Evolutionary conservation across 2,329 filamentous ascomycete genomes (phyloP).

Genomic region (Pyrenochaeta sp.): DNA sequence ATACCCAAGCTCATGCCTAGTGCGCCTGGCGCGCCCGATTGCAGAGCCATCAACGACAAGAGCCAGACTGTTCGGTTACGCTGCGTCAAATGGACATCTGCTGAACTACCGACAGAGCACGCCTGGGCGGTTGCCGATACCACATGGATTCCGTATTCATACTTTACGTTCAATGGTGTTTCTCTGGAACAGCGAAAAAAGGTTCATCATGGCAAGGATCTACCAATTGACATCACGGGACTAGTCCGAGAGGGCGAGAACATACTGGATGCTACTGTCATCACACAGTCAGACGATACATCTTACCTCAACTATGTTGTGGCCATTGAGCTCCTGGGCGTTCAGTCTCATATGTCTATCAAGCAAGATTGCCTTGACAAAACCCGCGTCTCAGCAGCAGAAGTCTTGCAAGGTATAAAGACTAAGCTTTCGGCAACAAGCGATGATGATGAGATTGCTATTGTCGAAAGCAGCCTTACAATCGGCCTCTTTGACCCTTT

Average conservation of each 20-base stretch:
- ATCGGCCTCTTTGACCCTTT: slow-evolving; percentile 60
- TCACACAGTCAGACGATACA: slow-evolving; percentile 41
- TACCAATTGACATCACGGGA: slow-evolving; percentile 77
- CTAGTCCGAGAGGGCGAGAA: slow-evolving; percentile 69
- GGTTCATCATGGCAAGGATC: slow-evolving; percentile 75
- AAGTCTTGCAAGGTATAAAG: slow-evolving; percentile 68
- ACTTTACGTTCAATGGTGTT: slow-evolving; percentile 71
- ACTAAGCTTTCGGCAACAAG: slow-evolving; percentile 51
- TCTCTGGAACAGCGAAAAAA: slow-evolving; percentile 69
- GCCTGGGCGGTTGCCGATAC: slow-evolving; percentile 72
- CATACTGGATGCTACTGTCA: slow-evolving; percentile 59
- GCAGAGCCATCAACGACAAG: slow-evolving; percentile 56
- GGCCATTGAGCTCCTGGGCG: slow-evolving; percentile 74
- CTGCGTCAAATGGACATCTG: slow-evolving; percentile 61
- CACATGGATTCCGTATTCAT: slow-evolving; percentile 74
- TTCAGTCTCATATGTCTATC: slow-evolving; percentile 55
- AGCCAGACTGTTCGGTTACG: slow-evolving; percentile 74
- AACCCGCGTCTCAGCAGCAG: slow-evolving; percentile 51
- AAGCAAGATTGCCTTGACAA: slow-evolving; percentile 31
- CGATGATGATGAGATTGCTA: slow-evolving; percentile 64
- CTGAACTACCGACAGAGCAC: slow-evolving; percentile 51
- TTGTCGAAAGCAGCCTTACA: slow-evolving; percentile 51
- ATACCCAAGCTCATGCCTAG: slow-evolving; percentile 48
- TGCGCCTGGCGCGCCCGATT: slow-evolving; percentile 33
- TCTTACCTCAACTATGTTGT: slow-evolving; percentile 63